These are phyloP conservation scores for Thielaviopsis ethacetica DNA, from an alignment of 2,329 filamentous ascomycete species.

Conservation along the genomic window DNA sequence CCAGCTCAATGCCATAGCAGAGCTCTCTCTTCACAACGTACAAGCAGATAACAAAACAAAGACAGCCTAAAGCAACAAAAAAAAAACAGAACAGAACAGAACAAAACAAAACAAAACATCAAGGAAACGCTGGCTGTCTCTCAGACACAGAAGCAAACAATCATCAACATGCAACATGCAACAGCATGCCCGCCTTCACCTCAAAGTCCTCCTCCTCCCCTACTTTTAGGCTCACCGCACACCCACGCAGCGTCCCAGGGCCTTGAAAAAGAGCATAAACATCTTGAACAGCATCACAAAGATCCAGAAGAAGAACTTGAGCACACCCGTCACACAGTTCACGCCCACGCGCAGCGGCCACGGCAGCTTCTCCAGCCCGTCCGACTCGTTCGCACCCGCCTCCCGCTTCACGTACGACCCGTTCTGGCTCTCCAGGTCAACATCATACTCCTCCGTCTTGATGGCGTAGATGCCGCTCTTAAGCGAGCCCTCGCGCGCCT, in stretches of 20 bases:
- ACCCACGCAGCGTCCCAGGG: slow-evolving; percentile 33
- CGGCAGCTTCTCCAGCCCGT: slow-evolving; percentile 25
- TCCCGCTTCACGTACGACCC: slow-evolving; percentile 25
- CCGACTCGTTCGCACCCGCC: slow-evolving; percentile 17
- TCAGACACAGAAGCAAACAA: background rate
- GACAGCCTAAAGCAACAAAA: background rate
- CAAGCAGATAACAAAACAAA: background rate
- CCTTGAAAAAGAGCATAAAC: slow-evolving; percentile 31
- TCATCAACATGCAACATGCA: background rate
- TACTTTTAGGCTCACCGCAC: slow-evolving; percentile 1
- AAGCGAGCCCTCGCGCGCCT: background rate
- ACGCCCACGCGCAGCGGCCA: slow-evolving; percentile 31
- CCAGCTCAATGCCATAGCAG: background rate
- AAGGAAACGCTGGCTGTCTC: background rate
- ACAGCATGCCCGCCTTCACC: background rate
- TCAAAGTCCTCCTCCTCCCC: background rate
- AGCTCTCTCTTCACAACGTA: background rate
- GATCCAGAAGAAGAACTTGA: slow-evolving; percentile 43
- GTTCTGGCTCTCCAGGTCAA: slow-evolving; percentile 47
- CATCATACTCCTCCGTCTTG: slow-evolving; percentile 40
- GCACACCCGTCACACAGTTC: slow-evolving; percentile 33
- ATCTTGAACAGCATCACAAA: slow-evolving; percentile 39
- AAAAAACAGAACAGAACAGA: background rate
- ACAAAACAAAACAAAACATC: background rate
- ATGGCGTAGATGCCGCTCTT: background rate